A percentile compares a stretch with the other conserved stretches of the same genome.
Evolutionary conservation across 106 monocot species (phyloP).

Genomic region (Posidonia australis): DNA sequence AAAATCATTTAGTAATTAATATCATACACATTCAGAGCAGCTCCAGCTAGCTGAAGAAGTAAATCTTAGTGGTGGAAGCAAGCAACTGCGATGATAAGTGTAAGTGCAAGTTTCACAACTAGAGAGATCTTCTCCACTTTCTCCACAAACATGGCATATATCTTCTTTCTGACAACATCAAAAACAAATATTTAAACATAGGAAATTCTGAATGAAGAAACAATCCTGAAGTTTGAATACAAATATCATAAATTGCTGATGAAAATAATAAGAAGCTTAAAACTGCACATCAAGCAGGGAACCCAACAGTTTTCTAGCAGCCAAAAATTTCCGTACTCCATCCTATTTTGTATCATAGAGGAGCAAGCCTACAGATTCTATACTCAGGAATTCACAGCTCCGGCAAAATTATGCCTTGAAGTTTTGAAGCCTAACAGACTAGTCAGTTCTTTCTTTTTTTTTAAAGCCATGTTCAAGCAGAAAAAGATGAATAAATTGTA

Average conservation of each 20-base stretch:
- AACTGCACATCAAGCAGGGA: no score
- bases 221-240: not conserved
- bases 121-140: slow-evolving; percentile 42
- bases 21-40: slow-evolving; percentile 92
- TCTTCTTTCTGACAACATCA: slow-evolving; percentile 50
- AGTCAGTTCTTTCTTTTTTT: no score
- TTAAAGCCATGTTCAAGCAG: no score
- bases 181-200: not conserved
- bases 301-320: no score
- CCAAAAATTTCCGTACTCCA: no score
- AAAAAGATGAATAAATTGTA: no score
- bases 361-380: no score
- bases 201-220: not conserved
- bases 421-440: no score
- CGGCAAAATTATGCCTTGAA: no score
- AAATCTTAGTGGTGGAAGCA: slow-evolving; percentile 49
- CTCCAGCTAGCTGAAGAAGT: slow-evolving; percentile 53
- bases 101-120: slow-evolving; percentile 80
- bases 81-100: slow-evolving; percentile 63
- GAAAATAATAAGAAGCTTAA: no score
- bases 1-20: not conserved
- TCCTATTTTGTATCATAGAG: no score
- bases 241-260: not conserved
- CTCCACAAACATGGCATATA: slow-evolving; percentile 74
- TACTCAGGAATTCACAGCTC: no score